Conservation (phyloP, 1,284 basidiomycete genomes). For the Apiotrichum brassicae region DNA sequence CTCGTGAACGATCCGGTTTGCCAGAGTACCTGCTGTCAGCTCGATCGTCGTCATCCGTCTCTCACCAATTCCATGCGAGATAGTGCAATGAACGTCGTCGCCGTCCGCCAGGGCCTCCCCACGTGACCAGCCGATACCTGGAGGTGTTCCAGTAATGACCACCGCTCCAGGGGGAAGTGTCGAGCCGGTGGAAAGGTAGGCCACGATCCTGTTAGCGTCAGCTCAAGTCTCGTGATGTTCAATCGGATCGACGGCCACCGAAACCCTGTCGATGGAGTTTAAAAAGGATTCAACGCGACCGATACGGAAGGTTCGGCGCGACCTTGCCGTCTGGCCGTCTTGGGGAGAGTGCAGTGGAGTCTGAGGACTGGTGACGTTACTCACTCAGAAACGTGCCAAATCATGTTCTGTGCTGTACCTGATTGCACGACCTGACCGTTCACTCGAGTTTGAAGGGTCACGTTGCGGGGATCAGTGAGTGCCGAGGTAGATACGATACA, state of each 20-base stretch:
- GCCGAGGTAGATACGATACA: constrained; percentile 61
- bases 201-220: constrained; percentile 51
- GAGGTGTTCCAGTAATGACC: constrained; percentile 70
- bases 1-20: constrained; percentile 56
- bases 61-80: constrained; percentile 26
- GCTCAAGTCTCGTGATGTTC: no score
- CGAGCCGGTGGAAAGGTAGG: constrained; percentile 74
- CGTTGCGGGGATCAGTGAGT: constrained; percentile 63
- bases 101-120: constrained; percentile 66
- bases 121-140: constrained; percentile 65
- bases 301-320: no score
- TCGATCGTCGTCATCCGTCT: constrained; percentile 33
- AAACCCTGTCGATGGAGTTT: no score
- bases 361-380: not conserved
- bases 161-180: constrained; percentile 74
- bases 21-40: constrained; percentile 57
- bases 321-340: no score
- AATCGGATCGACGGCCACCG: no score
- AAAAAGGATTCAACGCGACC: no score
- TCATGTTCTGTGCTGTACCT: constrained; percentile 55
- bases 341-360: not conserved
- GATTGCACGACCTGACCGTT: constrained; percentile 67
- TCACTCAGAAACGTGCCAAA: constrained; percentile 27
- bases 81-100: constrained; percentile 61
- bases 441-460: constrained; percentile 60